phyloP scores from a whole-genome alignment of 306 rosid species.

The Citrullus colocynthis region DNA sequence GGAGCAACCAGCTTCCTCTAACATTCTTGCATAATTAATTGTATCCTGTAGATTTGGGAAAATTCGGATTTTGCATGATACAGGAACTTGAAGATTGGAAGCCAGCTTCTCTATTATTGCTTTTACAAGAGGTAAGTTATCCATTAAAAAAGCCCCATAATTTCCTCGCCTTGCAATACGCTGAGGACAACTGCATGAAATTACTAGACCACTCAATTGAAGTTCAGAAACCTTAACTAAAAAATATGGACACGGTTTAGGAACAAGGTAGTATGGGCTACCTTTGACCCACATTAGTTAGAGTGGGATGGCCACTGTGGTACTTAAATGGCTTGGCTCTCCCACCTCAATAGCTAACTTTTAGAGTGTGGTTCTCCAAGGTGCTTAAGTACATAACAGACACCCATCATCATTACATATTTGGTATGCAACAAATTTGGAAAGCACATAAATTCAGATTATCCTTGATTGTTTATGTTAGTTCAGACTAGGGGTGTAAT shows the following conservation, averaged over 20 bases:
- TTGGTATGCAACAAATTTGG: neutral
- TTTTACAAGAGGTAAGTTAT: slow-evolving; percentile 78
- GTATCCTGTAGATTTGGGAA: slow-evolving; percentile 81
- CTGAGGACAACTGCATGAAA: slow-evolving; percentile 74
- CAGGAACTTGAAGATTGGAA: slow-evolving; percentile 69
- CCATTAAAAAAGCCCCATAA: slow-evolving; percentile 96
- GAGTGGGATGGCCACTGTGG: too few species aligned
- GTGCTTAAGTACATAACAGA: too few species aligned
- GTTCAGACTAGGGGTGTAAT: neutral
- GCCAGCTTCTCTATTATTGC: slow-evolving; percentile 72
- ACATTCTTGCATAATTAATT: slow-evolving; percentile 70
- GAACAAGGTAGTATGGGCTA: too few species aligned
- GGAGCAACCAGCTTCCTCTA: slow-evolving; percentile 87
- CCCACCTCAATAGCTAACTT: too few species aligned
- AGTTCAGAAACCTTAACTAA: neutral
- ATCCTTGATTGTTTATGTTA: neutral
- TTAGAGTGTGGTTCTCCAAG: too few species aligned
- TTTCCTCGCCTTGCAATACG: slow-evolving; percentile 81
- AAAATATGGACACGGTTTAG: neutral
- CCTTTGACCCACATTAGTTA: too few species aligned
- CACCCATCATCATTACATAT: neutral
- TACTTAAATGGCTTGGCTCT: too few species aligned
- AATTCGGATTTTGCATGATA: slow-evolving; percentile 85
- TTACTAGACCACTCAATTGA: neutral
- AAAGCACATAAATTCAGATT: neutral